phyloP scores from a whole-genome alignment of 2,329 filamentous ascomycete genomes.

The Colletotrichum paranaense region DNA sequence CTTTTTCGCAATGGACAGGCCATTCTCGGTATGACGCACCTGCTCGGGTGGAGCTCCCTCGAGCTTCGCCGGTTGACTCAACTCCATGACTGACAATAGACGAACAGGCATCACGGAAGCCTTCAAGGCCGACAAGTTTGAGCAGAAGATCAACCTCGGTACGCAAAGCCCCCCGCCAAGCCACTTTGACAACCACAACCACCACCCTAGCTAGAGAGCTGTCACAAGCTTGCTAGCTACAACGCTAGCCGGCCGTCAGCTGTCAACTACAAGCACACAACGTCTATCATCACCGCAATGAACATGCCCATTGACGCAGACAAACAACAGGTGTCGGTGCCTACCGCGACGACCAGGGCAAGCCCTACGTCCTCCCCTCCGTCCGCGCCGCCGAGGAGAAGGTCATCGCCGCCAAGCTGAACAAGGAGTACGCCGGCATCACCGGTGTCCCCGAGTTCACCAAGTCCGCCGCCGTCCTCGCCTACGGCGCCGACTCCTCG shows the following conservation, averaged over 20 bases:
- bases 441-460: constrained; percentile 96
- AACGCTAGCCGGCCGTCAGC: constrained; percentile 4
- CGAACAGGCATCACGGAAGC: constrained; percentile 88
- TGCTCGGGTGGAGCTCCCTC: constrained; percentile 3
- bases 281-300: neutral
- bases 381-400: constrained; percentile 90
- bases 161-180: constrained; percentile 44
- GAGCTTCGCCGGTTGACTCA: constrained; percentile 2
- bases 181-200: neutral
- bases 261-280: constrained; percentile 8
- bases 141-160: constrained; percentile 98
- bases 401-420: constrained; percentile 79
- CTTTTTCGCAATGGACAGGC: constrained; percentile 60
- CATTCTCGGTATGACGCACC: constrained; percentile 74
- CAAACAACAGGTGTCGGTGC: constrained; percentile 81
- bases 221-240: constrained; percentile 16
- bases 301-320: neutral
- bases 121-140: constrained; percentile 95
- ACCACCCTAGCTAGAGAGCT: constrained; percentile 7
- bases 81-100: constrained; percentile 39
- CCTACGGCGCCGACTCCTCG: constrained; percentile 85
- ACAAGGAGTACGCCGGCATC: constrained; percentile 99
- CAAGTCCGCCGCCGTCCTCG: constrained; percentile 88
- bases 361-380: constrained; percentile 96
- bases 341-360: constrained; percentile 97